Percentiles rank a stretch among this genome's conserved stretches.
Evolutionary conservation across 2,329 filamentous ascomycete genomes (phyloP).

Genomic region (Dendryphion nanum): DNA sequence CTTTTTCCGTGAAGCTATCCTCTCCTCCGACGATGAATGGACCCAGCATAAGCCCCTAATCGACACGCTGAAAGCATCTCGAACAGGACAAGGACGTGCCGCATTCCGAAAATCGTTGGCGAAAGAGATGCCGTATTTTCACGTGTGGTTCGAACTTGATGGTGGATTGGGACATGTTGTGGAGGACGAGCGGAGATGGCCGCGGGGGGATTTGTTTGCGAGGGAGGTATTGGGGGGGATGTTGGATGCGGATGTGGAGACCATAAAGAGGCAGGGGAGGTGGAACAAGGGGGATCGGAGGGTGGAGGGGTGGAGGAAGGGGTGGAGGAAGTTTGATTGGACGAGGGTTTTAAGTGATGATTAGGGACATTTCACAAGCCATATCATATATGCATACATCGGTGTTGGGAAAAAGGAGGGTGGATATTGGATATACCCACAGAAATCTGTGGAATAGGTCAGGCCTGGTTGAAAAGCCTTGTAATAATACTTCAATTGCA

Average conservation of each 20-base stretch:
- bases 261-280: constrained; percentile 85
- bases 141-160: constrained; percentile 90
- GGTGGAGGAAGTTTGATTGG: constrained; percentile 95
- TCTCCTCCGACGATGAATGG: constrained; percentile 89
- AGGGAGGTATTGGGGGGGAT: constrained; percentile 91
- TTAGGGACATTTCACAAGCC: no score
- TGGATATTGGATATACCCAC: no score
- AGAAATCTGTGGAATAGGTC: no score
- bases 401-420: no score
- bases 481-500: no score
- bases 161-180: constrained; percentile 91
- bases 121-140: constrained; percentile 98
- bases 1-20: constrained; percentile 93
- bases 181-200: constrained; percentile 83
- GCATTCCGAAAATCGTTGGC: constrained; percentile 82
- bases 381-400: no score
- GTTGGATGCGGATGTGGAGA: constrained; percentile 75
- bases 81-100: constrained; percentile 69
- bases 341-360: constrained; percentile 60
- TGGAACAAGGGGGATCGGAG: constrained; percentile 72
- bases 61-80: constrained; percentile 68
- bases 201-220: constrained; percentile 86
- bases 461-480: no score
- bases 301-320: constrained; percentile 74
- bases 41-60: constrained; percentile 93